These are phyloP conservation scores for Penicillium robsamsonii DNA, from an alignment of 495 filamentous ascomycete genomes.

Conservation along the genomic window DNA sequence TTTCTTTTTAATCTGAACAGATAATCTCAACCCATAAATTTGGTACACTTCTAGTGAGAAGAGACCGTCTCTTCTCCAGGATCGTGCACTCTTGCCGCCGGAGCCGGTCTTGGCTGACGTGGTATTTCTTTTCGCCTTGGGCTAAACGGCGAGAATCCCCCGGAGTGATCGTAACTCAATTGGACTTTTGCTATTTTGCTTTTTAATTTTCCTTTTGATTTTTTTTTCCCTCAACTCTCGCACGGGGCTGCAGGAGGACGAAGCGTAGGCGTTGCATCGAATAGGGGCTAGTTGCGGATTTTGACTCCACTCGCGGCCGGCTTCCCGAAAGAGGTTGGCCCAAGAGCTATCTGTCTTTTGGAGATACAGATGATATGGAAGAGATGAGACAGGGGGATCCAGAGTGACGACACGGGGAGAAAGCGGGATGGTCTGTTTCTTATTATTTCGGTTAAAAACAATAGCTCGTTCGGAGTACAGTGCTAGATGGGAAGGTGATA, in stretches of 20 bases:
- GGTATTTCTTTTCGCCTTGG: slow-evolving; percentile 5
- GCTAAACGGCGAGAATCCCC: slow-evolving; percentile 39
- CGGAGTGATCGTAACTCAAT: slow-evolving; percentile 31
- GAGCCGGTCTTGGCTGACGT: slow-evolving; percentile 35
- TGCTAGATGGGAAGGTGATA: slow-evolving; percentile 4
- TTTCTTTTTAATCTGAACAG: not conserved
- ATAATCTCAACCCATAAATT: not conserved
- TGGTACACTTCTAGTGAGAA: not conserved
- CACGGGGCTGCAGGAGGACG: slow-evolving; percentile 36
- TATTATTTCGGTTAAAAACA: not conserved
- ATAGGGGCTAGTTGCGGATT: slow-evolving; percentile 11
- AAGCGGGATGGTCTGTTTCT: not conserved
- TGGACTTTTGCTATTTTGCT: not conserved
- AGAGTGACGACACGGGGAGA: slow-evolving; percentile 3
- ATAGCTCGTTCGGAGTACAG: not conserved
- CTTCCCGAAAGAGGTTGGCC: slow-evolving; percentile 23
- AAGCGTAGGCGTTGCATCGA: slow-evolving; percentile 19
- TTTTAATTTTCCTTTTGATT: not conserved
- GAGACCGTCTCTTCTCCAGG: not conserved
- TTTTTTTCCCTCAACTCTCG: slow-evolving; percentile 11
- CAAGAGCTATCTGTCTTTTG: slow-evolving; percentile 6
- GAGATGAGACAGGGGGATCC: slow-evolving; percentile 10
- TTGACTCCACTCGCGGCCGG: slow-evolving; percentile 14
- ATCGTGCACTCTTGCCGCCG: slow-evolving; percentile 2
- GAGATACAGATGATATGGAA: not conserved